phyloP scores from a whole-genome alignment of 805 yeast species.

The Isabelozyma rhagii region DNA sequence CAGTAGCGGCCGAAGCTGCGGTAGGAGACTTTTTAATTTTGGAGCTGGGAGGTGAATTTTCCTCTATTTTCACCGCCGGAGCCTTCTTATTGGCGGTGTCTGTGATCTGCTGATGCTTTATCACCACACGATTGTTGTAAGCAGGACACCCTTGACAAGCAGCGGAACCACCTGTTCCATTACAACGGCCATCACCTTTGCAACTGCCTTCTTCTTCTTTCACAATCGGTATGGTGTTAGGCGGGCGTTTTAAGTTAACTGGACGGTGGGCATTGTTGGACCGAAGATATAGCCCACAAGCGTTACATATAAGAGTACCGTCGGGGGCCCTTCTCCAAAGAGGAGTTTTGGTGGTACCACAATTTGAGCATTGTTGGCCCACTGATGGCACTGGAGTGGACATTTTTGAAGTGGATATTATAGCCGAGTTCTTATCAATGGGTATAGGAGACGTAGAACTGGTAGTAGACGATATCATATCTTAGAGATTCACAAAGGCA shows the following conservation, averaged over 20 bases:
- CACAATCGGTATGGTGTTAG: constrained; percentile 44
- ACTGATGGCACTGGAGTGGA: constrained; percentile 2
- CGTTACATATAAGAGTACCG: constrained; percentile 55
- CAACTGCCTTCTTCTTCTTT: constrained; percentile 54
- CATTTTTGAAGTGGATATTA: too few species aligned
- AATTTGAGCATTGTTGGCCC: constrained; percentile 52
- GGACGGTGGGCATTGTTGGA: constrained; percentile 66
- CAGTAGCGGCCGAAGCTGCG: constrained; percentile 1
- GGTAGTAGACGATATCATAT: too few species aligned
- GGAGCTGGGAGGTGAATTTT: neutral
- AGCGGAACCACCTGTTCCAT: constrained; percentile 81
- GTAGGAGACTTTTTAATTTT: neutral
- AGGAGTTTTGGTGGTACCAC: constrained; percentile 56
- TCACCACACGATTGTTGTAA: constrained; percentile 62
- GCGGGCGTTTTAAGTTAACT: constrained; percentile 58
- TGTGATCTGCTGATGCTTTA: constrained; percentile 12
- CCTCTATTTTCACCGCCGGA: neutral
- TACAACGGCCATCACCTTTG: constrained; percentile 75
- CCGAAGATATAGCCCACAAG: constrained; percentile 57
- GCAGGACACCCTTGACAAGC: constrained; percentile 86
- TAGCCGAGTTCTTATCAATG: too few species aligned
- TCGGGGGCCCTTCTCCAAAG: constrained; percentile 59
- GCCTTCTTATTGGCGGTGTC: neutral
- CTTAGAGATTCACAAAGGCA: too few species aligned
- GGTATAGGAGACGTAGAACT: too few species aligned